Base-by-base conservation (phyloP, 371 early-diverging fungal genomes). In the Circinella minor region DNA sequence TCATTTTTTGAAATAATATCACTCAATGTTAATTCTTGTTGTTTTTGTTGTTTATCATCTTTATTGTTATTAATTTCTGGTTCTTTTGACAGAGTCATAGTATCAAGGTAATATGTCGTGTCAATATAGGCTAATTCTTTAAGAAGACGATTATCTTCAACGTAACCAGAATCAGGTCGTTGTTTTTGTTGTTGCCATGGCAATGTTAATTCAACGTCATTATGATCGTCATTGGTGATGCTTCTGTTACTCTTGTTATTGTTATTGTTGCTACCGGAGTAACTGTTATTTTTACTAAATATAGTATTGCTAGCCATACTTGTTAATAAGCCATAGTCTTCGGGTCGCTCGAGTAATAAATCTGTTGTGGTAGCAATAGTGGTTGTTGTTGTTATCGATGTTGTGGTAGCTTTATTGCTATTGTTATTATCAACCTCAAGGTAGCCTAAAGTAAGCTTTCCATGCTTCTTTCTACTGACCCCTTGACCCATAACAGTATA, bases 81-180 rank as follows among this genome's bases (percentile, higher is more conserved):
- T 15, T 14, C 18, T 39, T 57, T 39, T 20, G 18, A 36, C 4
- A 39, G 48, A 15, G 48, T 70, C 4, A 67, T 34, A n/a, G 17
- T 18, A 48, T 72, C 48, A 6, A 39, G 18, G 57, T 84, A 84
- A 55, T 84, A 81, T 0, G 80, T 84, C 46, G 75, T 70, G 67
- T 84, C 81, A 38, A 84, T 69, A 47, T 81, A 84, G 27, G 63
- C 68, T 1, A 84, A 59, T 62, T 84, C 84, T 54, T 74, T 59
- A n/a, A 68, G 70, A 36, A 81, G 46, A 36, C 60, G 57, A 36
- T 39, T 38, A 9, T 62, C 57, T 38, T 37, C 39, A 7, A 49
- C 34, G 46, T 66, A 39, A n/a, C 71, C 61, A 13, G 65, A 71
- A 62, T 66, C 71, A 36, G 66, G 48, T 36, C 66, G 62, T 61